A percentile compares a stretch with the other conserved stretches of the same genome.
These are phyloP conservation scores for Fusarium sp. DNA, from an alignment of 2,329 filamentous ascomycete species.

Conservation along the genomic window DNA sequence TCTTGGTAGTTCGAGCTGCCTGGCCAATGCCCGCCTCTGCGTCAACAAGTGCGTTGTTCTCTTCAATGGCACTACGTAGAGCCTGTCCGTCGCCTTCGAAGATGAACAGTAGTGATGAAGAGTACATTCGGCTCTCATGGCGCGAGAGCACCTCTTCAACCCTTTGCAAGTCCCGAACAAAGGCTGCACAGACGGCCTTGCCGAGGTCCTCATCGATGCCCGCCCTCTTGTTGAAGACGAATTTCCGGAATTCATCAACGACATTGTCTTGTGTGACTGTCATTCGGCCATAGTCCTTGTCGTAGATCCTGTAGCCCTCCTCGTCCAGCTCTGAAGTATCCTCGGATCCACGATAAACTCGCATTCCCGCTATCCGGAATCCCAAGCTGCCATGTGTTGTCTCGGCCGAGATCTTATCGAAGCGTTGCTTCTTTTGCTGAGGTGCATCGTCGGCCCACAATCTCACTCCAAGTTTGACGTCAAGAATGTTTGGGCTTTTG, in stretches of 20 bases:
- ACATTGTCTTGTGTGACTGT: constrained; percentile 64
- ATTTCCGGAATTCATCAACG: constrained; percentile 62
- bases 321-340: constrained; percentile 60
- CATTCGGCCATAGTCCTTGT: constrained; percentile 69
- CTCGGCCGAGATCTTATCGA: constrained; percentile 65
- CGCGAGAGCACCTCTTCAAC: constrained; percentile 63
- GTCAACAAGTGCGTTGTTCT: constrained; percentile 61
- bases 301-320: constrained; percentile 67
- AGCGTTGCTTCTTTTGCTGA: constrained; percentile 65
- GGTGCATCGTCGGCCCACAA: constrained; percentile 83
- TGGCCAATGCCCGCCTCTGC: constrained; percentile 58
- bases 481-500: constrained; percentile 85
- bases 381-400: constrained; percentile 69
- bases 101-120: constrained; percentile 68
- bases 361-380: constrained; percentile 73
- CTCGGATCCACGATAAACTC: constrained; percentile 66
- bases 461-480: constrained; percentile 87
- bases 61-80: constrained; percentile 61
- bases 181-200: constrained; percentile 63
- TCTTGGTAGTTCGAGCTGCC: constrained; percentile 51
- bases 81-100: constrained; percentile 70
- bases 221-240: constrained; percentile 66
- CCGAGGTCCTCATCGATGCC: constrained; percentile 68
- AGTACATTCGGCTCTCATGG: constrained; percentile 72
- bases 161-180: constrained; percentile 61